A percentile compares a stretch with the other conserved stretches of the same genome.
Conservation (phyloP, 306 rosid species). For the Cucurbita pepo region DNA sequence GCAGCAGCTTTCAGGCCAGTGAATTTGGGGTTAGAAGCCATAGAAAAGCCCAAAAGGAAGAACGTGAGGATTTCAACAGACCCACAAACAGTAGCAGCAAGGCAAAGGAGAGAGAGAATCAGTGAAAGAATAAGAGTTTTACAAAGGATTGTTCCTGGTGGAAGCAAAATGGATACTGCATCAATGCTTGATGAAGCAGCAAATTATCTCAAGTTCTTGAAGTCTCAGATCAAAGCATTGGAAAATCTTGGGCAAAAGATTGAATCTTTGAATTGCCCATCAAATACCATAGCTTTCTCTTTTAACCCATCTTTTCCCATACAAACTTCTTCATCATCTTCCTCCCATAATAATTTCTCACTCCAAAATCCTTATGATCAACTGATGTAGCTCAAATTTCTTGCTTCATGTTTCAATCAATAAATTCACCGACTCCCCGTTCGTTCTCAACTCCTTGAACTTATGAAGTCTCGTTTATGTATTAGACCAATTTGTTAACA, state of each 20-base stretch:
- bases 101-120: constrained; percentile 85
- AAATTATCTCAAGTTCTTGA: constrained; percentile 73
- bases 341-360: constrained; percentile 10
- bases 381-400: neutral
- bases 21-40: constrained; percentile 50
- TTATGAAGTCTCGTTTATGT: too few relatives aligned
- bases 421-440: neutral
- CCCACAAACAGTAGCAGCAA: constrained; percentile 94
- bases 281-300: constrained; percentile 58
- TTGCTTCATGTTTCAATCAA: neutral
- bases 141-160: constrained; percentile 89
- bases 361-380: constrained; percentile 20
- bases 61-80: constrained; percentile 75
- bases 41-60: constrained; percentile 69
- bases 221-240: constrained; percentile 64
- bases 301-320: constrained; percentile 82
- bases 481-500: too few relatives aligned
- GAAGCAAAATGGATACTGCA: constrained; percentile 95
- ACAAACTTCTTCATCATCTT: constrained; percentile 19
- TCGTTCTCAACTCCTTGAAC: too few relatives aligned
- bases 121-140: constrained; percentile 76
- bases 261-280: constrained; percentile 42
- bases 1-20: constrained; percentile 92
- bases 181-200: constrained; percentile 98
- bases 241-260: constrained; percentile 60